Percentiles rank a stretch among this genome's conserved stretches.
Conservation (phyloP, 2,329 filamentous ascomycete genomes). For the Alternaria incomplexa region DNA sequence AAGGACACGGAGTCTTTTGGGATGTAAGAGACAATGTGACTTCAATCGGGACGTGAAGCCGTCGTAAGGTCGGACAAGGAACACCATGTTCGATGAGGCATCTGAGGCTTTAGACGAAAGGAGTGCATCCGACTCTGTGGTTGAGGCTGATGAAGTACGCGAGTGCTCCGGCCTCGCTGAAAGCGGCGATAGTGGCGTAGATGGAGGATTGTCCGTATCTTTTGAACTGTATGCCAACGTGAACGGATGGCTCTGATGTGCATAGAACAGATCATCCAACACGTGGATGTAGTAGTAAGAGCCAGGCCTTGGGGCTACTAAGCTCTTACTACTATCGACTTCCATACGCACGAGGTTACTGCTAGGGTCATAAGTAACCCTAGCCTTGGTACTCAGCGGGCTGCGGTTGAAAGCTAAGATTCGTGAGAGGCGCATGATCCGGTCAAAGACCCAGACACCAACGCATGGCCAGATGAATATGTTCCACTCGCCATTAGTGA, state of each 20-base stretch:
- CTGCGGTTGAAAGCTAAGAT: conserved; percentile 53
- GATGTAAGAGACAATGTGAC: conserved; percentile 22
- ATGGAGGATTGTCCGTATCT: neutral
- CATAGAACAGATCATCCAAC: conserved; percentile 53
- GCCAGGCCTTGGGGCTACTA: conserved; percentile 50
- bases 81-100: conserved; percentile 43
- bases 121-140: conserved; percentile 40
- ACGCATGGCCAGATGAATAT: conserved; percentile 58
- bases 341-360: conserved; percentile 58
- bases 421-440: conserved; percentile 54
- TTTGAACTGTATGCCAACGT: conserved; percentile 32
- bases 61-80: conserved; percentile 59
- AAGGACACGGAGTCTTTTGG: conserved; percentile 48
- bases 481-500: conserved; percentile 55
- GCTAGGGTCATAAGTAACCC: conserved; percentile 51
- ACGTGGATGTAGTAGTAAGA: conserved; percentile 60
- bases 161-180: conserved; percentile 11
- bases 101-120: conserved; percentile 13
- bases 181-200: conserved; percentile 14
- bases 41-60: conserved; percentile 58
- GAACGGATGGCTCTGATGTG: conserved; percentile 59
- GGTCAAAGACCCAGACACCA: conserved; percentile 59
- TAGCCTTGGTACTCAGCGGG: conserved; percentile 45
- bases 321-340: conserved; percentile 45
- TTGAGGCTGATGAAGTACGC: conserved; percentile 17